A percentile compares a stretch with the other conserved stretches of the same genome.
phyloP scores from a whole-genome alignment of 1,284 basidiomycete species.

The Trametes pubescens region DNA sequence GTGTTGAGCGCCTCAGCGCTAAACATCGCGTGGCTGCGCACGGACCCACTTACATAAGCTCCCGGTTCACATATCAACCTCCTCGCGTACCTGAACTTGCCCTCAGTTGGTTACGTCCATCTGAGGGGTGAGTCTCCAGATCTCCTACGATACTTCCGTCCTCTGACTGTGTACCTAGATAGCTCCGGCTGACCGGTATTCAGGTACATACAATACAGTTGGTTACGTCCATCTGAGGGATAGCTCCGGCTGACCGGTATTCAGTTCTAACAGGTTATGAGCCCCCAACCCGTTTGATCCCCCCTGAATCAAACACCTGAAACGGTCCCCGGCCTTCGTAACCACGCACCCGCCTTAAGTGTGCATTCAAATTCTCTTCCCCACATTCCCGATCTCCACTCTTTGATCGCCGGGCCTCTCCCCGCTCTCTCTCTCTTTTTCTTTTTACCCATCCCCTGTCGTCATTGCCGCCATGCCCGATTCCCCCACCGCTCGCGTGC shows the following conservation, averaged over 20 bases:
- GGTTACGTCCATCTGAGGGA: background rate
- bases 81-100: background rate
- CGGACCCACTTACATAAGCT: background rate
- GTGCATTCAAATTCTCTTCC: too few species aligned
- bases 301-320: too few species aligned
- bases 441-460: too few species aligned
- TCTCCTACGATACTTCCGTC: background rate
- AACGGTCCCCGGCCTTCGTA: too few species aligned
- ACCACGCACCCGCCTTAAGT: too few species aligned
- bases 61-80: background rate
- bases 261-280: background rate
- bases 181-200: background rate
- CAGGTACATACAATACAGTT: background rate
- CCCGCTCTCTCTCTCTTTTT: too few species aligned
- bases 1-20: background rate
- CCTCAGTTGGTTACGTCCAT: constrained; percentile 6
- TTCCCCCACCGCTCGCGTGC: too few species aligned
- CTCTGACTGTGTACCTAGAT: background rate
- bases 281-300: too few species aligned
- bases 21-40: background rate
- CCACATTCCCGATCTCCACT: too few species aligned
- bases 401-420: too few species aligned
- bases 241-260: background rate
- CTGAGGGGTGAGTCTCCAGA: constrained; percentile 1
- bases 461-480: too few species aligned